Conservation (phyloP, 1,284 basidiomycete species). For the Athelia psychrophila region DNA sequence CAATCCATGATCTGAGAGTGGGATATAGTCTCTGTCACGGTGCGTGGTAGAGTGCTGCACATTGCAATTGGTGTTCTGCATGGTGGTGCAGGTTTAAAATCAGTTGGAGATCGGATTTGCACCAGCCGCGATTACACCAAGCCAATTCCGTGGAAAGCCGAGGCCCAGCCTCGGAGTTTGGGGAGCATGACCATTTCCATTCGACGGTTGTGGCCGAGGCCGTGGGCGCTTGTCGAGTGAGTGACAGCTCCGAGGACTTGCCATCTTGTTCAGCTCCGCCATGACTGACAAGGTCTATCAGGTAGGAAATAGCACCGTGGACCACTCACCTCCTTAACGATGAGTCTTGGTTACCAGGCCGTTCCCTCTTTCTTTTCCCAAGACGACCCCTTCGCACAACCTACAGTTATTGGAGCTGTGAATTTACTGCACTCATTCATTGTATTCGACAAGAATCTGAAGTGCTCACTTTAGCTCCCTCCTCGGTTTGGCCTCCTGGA, state of each 20-base stretch:
- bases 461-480: background rate
- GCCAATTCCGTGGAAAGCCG: background rate
- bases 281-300: background rate
- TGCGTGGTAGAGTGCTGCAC: constrained; percentile 25
- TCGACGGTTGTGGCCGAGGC: no score
- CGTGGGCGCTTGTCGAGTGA: no score
- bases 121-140: no score
- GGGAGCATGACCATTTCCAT: no score
- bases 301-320: background rate
- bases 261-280: background rate
- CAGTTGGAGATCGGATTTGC: no score
- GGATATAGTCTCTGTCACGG: constrained; percentile 53
- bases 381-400: constrained; percentile 20
- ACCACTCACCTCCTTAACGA: no score
- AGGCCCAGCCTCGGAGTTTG: no score
- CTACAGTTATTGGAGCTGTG: constrained; percentile 22
- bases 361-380: constrained; percentile 31
- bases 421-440: constrained; percentile 3
- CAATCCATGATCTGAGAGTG: constrained; percentile 73
- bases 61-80: no score
- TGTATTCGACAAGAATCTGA: background rate
- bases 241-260: no score
- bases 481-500: constrained; percentile 41
- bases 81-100: constrained; percentile 9
- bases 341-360: constrained; percentile 13